These are phyloP conservation scores for Fusarium pseudocircinatum DNA, from an alignment of 2,329 filamentous ascomycete genomes.

Conservation along the genomic window DNA sequence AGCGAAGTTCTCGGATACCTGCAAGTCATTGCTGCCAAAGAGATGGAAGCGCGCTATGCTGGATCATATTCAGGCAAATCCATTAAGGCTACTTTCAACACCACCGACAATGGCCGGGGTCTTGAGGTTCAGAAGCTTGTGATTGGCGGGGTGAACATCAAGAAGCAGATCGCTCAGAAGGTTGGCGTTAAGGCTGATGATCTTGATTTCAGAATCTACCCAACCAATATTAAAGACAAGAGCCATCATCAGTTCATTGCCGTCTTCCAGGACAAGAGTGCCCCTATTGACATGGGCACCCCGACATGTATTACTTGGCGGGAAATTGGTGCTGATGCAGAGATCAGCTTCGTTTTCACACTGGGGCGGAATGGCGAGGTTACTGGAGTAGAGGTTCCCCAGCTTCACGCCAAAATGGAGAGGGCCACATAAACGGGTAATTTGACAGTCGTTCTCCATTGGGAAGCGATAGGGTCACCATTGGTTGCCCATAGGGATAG, in stretches of 20 bases:
- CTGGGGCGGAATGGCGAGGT: background rate
- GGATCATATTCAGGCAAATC: background rate
- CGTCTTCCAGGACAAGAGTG: constrained; percentile 45
- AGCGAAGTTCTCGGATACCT: constrained; percentile 35
- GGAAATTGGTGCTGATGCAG: constrained; percentile 21
- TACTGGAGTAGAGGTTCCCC: constrained; percentile 13
- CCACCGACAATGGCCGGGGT: constrained; percentile 38
- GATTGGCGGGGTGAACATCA: constrained; percentile 29
- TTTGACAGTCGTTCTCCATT: background rate
- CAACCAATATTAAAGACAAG: constrained; percentile 40
- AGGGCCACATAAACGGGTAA: background rate
- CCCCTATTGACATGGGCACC: constrained; percentile 45
- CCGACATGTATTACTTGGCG: constrained; percentile 49
- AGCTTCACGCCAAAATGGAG: background rate
- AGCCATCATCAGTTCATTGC: constrained; percentile 42
- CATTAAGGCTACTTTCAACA: constrained; percentile 7
- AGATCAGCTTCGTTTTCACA: constrained; percentile 15
- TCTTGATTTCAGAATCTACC: constrained; percentile 46
- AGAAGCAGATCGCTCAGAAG: constrained; percentile 19
- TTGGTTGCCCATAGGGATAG: background rate
- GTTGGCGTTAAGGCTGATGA: constrained; percentile 30
- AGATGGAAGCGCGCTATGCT: constrained; percentile 15
- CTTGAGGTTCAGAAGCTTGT: constrained; percentile 37
- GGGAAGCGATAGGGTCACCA: rapidly evolving
- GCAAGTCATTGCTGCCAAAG: constrained; percentile 13